A percentile compares a stretch with the other conserved stretches of the same genome.
Conservation (phyloP, 768 basidiomycete species). For the Auricularia sp. region DNA sequence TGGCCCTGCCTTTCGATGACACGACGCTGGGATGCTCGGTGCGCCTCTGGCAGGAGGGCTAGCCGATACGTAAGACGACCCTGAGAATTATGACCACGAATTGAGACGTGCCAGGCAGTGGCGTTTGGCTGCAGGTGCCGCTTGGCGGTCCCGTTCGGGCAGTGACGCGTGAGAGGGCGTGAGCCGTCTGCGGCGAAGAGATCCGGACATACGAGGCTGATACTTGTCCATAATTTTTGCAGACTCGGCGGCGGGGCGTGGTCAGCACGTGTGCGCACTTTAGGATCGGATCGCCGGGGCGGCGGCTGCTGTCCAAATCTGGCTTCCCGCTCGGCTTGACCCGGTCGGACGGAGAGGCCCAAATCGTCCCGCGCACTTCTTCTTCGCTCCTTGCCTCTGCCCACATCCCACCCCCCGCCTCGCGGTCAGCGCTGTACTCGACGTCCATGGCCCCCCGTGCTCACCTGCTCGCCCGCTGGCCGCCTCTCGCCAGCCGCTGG, state of each 20-base stretch:
- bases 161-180: not conserved
- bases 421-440: not conserved
- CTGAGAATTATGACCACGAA: not conserved
- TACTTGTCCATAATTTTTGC: too few relatives aligned
- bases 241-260: too few relatives aligned
- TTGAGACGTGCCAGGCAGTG: not conserved
- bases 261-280: too few relatives aligned
- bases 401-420: not conserved
- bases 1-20: not conserved
- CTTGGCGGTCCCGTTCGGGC: not conserved
- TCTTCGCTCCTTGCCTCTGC: not conserved
- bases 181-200: not conserved
- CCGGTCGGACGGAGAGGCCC: too few relatives aligned
- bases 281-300: too few relatives aligned
- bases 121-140: not conserved
- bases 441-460: not conserved
- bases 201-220: not conserved
- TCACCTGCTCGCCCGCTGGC: slow-evolving; percentile 23
- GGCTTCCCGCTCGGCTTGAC: too few relatives aligned
- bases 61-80: not conserved
- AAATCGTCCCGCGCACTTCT: not conserved
- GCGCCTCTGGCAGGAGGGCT: not conserved
- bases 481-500: slow-evolving; percentile 31
- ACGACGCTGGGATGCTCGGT: not conserved
- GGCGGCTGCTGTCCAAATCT: too few relatives aligned